phyloP scores from a whole-genome alignment of 257 asterid species.

The Solanum bukasovii region DNA sequence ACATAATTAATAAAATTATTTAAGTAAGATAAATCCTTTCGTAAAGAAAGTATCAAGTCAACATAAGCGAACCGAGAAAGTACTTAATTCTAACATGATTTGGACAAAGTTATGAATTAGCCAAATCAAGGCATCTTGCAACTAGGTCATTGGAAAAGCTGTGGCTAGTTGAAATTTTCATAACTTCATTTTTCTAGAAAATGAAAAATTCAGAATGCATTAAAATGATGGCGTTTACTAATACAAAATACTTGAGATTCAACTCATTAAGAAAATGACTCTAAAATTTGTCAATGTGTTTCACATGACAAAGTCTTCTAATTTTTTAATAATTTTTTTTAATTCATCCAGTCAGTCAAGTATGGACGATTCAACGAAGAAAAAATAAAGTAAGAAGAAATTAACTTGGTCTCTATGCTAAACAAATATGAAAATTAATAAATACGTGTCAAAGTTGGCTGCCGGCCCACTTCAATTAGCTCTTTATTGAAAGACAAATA shows the following conservation, averaged over 20 bases:
- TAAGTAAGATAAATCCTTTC: not conserved
- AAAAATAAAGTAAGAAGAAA: not conserved
- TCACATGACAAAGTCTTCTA: not conserved
- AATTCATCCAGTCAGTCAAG: not conserved
- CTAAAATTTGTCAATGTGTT: not conserved
- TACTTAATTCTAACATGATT: not conserved
- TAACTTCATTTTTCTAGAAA: not conserved
- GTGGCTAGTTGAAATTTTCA: not conserved
- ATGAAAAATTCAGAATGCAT: not conserved
- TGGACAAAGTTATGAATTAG: not conserved
- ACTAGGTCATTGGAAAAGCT: not conserved
- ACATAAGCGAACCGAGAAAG: not conserved
- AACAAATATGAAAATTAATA: not conserved
- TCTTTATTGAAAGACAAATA: not conserved
- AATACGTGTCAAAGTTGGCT: conserved; percentile 54
- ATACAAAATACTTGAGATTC: not conserved
- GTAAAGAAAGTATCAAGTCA: not conserved
- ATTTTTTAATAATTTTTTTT: not conserved
- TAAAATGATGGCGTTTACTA: not conserved
- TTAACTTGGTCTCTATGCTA: not conserved
- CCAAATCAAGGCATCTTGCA: not conserved
- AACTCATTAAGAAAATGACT: not conserved
- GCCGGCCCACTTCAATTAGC: not conserved
- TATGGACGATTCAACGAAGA: not conserved
- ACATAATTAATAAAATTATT: not conserved